These are phyloP conservation scores for Rhodotorula toruloides DNA, from an alignment of 768 basidiomycete species.

Conservation along the genomic window DNA sequence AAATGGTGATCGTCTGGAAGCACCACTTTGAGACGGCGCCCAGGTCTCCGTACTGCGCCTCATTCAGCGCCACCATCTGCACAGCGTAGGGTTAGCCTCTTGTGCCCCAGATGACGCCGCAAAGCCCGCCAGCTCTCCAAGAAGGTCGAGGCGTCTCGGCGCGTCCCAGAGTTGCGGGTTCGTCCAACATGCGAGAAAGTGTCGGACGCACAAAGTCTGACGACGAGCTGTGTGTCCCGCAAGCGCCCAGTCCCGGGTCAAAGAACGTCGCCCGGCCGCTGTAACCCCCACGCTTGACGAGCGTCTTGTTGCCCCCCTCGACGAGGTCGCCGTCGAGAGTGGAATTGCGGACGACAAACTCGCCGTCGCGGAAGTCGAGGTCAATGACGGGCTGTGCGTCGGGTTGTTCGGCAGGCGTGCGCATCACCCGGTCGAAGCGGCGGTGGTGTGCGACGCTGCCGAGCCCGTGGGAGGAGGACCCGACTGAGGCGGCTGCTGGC, in stretches of 20 bases:
- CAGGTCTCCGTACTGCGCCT: conserved; percentile 33
- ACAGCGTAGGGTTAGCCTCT: not conserved
- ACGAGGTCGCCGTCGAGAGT: not conserved
- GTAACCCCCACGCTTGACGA: conserved; percentile 31
- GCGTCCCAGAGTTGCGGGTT: not conserved
- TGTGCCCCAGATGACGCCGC: no score
- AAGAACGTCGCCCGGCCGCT: conserved; percentile 28
- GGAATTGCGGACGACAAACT: not conserved
- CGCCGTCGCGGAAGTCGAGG: not conserved
- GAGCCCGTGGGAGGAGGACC: not conserved
- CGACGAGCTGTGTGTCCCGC: conserved; percentile 14
- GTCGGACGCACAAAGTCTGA: conserved; percentile 22
- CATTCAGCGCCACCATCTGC: conserved; percentile 38
- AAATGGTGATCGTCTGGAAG: conserved; percentile 52
- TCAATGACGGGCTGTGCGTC: conserved; percentile 5
- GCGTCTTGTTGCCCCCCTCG: conserved; percentile 7
- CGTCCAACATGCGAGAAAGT: not conserved
- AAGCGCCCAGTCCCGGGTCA: conserved; percentile 28
- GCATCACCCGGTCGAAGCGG: conserved; percentile 5
- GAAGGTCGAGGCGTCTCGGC: not conserved
- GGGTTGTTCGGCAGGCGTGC: not conserved
- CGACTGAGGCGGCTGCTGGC: not conserved
- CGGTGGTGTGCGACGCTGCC: not conserved
- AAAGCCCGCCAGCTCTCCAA: no score
- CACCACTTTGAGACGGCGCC: conserved; percentile 45